Conservation (phyloP, 129 eudicot genomes). For the Helichrysum umbraculigerum region DNA sequence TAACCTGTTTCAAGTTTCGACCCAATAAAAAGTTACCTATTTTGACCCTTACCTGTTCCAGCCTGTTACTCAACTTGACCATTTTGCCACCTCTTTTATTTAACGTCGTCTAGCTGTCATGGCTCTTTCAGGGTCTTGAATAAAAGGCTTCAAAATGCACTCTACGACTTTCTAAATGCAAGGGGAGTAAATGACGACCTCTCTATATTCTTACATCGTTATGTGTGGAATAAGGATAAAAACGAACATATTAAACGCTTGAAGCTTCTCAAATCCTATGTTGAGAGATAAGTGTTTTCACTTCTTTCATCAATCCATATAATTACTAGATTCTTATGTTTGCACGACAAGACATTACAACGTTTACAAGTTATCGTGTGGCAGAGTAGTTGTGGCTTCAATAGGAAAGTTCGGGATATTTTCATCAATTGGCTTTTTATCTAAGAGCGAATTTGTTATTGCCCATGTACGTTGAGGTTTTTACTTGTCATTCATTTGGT, state of each 20-base stretch:
- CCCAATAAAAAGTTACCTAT: background rate
- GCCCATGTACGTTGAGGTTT: too few relatives aligned
- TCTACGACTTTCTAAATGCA: conserved; percentile 52
- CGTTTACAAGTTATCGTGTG: background rate
- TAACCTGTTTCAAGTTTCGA: background rate
- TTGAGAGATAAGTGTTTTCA: conserved; percentile 26
- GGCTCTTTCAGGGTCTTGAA: conserved; percentile 48
- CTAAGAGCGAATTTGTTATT: too few relatives aligned
- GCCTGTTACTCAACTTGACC: background rate
- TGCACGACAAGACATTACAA: background rate
- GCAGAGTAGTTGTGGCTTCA: background rate
- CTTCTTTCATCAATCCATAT: background rate
- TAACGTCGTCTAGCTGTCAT: background rate
- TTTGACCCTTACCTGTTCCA: background rate
- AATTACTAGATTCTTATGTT: background rate
- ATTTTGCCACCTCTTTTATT: background rate
- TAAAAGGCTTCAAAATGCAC: conserved; percentile 43
- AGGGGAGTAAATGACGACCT: conserved; percentile 59
- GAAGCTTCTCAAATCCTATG: conserved; percentile 38
- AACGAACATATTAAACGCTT: conserved; percentile 53
- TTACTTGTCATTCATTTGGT: too few relatives aligned
- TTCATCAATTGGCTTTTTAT: background rate
- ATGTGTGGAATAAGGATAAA: conserved; percentile 67
- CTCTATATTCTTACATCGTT: conserved; percentile 58
- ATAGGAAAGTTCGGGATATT: background rate